A percentile compares a stretch with the other conserved stretches of the same genome.
phyloP scores from a whole-genome alignment of 2,329 filamentous ascomycete genomes.

The Fusarium hostae region DNA sequence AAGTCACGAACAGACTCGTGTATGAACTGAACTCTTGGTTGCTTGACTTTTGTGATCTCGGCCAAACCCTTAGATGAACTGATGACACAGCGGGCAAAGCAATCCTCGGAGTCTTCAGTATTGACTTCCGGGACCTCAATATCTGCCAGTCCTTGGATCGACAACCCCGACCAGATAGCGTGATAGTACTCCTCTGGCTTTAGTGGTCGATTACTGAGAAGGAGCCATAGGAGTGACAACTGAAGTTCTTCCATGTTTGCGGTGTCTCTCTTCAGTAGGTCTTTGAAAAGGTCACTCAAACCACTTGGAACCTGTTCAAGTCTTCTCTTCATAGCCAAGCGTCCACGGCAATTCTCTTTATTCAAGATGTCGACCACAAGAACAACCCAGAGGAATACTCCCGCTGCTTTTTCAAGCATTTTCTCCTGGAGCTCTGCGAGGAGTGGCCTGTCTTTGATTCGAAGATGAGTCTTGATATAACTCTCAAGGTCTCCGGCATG shows the following conservation, averaged over 20 bases:
- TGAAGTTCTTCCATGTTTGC: slow-evolving; percentile 54
- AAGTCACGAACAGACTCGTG: slow-evolving; percentile 64
- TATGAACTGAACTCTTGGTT: slow-evolving; percentile 61
- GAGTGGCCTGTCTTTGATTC: not conserved
- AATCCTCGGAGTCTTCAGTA: rapidly evolving
- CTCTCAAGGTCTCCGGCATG: slow-evolving; percentile 43
- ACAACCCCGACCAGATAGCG: slow-evolving; percentile 9
- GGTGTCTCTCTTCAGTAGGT: slow-evolving; percentile 61
- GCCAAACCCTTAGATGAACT: slow-evolving; percentile 62
- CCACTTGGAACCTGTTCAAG: slow-evolving; percentile 51
- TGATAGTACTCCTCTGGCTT: slow-evolving; percentile 56
- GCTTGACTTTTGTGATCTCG: slow-evolving; percentile 51
- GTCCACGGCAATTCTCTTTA: slow-evolving; percentile 45
- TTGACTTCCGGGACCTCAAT: slow-evolving; percentile 33
- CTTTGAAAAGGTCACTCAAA: slow-evolving; percentile 60
- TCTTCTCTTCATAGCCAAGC: slow-evolving; percentile 37
- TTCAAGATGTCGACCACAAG: slow-evolving; percentile 50
- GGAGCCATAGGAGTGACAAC: slow-evolving; percentile 53
- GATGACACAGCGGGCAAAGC: slow-evolving; percentile 47
- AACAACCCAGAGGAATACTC: slow-evolving; percentile 58
- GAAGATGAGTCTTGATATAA: slow-evolving; percentile 32
- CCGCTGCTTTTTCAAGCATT: slow-evolving; percentile 52
- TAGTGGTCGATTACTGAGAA: slow-evolving; percentile 57
- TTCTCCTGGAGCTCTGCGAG: slow-evolving; percentile 5
- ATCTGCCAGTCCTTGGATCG: not conserved